phyloP scores from a whole-genome alignment of 805 yeast genomes.

The Millerozyma acaciae region DNA sequence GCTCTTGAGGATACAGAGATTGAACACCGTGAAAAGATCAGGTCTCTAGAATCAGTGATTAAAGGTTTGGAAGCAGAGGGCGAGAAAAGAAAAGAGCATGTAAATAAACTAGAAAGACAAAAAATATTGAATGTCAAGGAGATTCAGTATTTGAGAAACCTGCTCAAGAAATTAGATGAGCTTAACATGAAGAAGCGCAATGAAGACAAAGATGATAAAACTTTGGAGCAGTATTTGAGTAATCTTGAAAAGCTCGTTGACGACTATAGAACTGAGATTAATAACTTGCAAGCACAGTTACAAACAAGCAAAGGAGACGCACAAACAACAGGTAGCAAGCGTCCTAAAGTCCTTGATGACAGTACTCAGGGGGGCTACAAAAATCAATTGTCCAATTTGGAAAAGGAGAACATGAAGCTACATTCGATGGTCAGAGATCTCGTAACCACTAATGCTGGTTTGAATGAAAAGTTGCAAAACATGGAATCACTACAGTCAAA shows the following conservation, averaged over 20 bases:
- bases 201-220: conserved; percentile 23
- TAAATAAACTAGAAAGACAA: conserved; percentile 47
- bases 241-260: conserved; percentile 49
- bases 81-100: conserved; percentile 12
- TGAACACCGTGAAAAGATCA: conserved; percentile 8
- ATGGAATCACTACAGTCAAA: conserved; percentile 16
- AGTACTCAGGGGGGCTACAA: conserved; percentile 7
- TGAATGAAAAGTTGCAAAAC: conserved; percentile 34
- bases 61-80: conserved; percentile 10
- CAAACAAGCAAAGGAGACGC: conserved; percentile 20
- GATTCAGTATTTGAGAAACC: conserved; percentile 52
- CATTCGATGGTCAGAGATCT: conserved; percentile 33
- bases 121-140: conserved; percentile 53
- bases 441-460: conserved; percentile 29
- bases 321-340: conserved; percentile 14
- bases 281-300: conserved; percentile 37
- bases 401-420: conserved; percentile 39
- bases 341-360: conserved; percentile 24
- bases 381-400: conserved; percentile 21
- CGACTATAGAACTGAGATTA: conserved; percentile 51
- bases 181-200: conserved; percentile 15
- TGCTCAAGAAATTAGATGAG: conserved; percentile 48
- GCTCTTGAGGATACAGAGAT: conserved; percentile 13
- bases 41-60: conserved; percentile 10
- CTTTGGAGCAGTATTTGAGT: conserved; percentile 34